Conservation (phyloP, 2,329 filamentous ascomycete species). For the Penicillium sp. region DNA sequence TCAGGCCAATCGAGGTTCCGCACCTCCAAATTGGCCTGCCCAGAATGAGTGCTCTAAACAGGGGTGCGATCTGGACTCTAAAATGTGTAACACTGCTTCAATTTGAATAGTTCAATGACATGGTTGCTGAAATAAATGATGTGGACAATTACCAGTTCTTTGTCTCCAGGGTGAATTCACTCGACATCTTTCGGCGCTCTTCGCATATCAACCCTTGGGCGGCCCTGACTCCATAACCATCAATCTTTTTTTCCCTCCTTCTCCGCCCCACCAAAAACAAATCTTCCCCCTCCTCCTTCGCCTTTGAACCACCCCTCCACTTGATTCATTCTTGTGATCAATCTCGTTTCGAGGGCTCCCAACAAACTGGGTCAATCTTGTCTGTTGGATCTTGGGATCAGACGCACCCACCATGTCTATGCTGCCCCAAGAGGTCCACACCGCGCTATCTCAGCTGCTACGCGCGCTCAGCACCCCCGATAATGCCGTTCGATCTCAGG, state of each 20-base stretch:
- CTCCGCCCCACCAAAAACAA: slow-evolving; percentile 28
- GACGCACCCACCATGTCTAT: slow-evolving; percentile 63
- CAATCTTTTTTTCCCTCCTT: slow-evolving; percentile 25
- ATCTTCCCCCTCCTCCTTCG: slow-evolving; percentile 19
- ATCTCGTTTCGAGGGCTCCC: slow-evolving; percentile 12
- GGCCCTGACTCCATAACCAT: slow-evolving; percentile 16
- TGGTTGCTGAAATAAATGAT: background rate
- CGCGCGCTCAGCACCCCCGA: slow-evolving; percentile 84
- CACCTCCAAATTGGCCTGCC: too few species aligned
- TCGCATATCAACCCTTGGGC: slow-evolving; percentile 15
- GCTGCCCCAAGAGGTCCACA: slow-evolving; percentile 74
- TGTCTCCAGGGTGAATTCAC: background rate
- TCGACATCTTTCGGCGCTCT: slow-evolving; percentile 1
- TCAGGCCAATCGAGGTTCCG: too few species aligned
- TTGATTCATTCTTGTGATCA: slow-evolving; percentile 10
- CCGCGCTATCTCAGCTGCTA: slow-evolving; percentile 78
- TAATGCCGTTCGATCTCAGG: slow-evolving; percentile 75
- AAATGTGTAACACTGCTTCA: too few species aligned
- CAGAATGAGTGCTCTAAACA: too few species aligned
- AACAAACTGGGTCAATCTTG: slow-evolving; percentile 17
- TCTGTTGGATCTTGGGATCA: slow-evolving; percentile 25
- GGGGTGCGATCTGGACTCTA: too few species aligned
- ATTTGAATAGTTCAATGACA: background rate
- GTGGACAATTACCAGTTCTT: background rate
- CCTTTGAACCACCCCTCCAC: slow-evolving; percentile 14